Evolutionary conservation across 2,329 filamentous ascomycete genomes (phyloP).

Genomic region (Cadophora sp.): DNA sequence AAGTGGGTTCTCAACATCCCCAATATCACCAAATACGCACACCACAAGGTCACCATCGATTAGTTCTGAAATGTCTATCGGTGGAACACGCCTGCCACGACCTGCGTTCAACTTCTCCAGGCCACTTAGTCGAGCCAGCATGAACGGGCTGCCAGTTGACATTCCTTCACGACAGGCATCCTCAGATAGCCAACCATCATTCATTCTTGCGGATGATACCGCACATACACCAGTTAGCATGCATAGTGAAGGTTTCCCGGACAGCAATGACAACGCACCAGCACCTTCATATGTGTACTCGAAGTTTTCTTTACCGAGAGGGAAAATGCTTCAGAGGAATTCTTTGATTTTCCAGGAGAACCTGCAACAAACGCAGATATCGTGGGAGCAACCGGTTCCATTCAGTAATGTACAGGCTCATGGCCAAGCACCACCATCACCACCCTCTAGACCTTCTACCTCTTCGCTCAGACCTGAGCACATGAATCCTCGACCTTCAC

Average conservation of each 20-base stretch:
- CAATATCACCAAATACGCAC: slow-evolving; percentile 67
- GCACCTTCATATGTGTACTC: slow-evolving; percentile 85
- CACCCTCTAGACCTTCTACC: slow-evolving; percentile 65
- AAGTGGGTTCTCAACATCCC: slow-evolving; percentile 67
- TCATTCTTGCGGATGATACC: slow-evolving; percentile 69
- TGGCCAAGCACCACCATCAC: slow-evolving; percentile 63
- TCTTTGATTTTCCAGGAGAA: slow-evolving; percentile 64
- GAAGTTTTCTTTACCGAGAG: slow-evolving; percentile 83
- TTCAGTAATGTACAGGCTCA: slow-evolving; percentile 53
- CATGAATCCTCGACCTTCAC: slow-evolving; percentile 52
- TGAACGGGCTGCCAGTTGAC: slow-evolving; percentile 56
- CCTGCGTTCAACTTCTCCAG: slow-evolving; percentile 94
- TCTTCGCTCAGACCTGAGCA: slow-evolving; percentile 49
- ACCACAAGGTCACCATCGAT: slow-evolving; percentile 81
- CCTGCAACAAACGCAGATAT: slow-evolving; percentile 59
- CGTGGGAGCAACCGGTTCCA: slow-evolving; percentile 64
- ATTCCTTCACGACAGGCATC: slow-evolving; percentile 67
- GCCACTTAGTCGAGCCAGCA: slow-evolving; percentile 78
- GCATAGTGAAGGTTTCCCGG: slow-evolving; percentile 71
- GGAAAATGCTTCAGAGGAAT: slow-evolving; percentile 76
- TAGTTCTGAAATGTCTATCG: slow-evolving; percentile 79
- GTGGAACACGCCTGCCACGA: slow-evolving; percentile 63
- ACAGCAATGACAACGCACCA: slow-evolving; percentile 57
- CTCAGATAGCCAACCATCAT: slow-evolving; percentile 68
- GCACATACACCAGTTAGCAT: slow-evolving; percentile 75